Evolutionary conservation across 768 basidiomycete species (phyloP), one percentile per base, ranked within the genome.

Genomic region (Mycena albidolilacea): DNA sequence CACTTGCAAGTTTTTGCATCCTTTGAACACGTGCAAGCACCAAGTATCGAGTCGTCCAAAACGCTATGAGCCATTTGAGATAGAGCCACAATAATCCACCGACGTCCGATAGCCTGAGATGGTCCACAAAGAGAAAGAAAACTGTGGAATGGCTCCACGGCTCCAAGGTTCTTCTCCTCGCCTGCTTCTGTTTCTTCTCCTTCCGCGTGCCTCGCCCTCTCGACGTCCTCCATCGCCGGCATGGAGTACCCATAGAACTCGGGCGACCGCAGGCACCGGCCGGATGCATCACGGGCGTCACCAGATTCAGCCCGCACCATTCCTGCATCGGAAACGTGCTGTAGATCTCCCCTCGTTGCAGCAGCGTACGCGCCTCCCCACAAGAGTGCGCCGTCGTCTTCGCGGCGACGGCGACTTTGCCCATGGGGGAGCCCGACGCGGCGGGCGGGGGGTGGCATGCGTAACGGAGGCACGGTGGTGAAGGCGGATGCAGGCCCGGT

Each of bases 341-440:
- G 76, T 82, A 84, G 38, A 78, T 77, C 55, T 73, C 69, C 19
- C 83, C 75, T 85, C 82, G 41, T 64, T 64, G 0, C 12, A 83
- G 78, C 54, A 75, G 64, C 43, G 2, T 15, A 60, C 70, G 71
- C 48, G 82, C 81, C 3, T 7, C 4, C 7, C 75, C 77, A n/a
- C 73, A 0, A 43, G 75, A 39, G 55, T 79, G 12, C 0, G 81
- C 82, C 48, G 81, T 30, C 30, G 30, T 78, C 67, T 83, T 83
- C 1, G 79, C 82, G 38, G 74, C 77, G 46, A 83, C 82, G 4
- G 73, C 59, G 57, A 82, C 79, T 41, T 39, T 78, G 52, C 78
- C 76, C 19, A 80, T 78, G 19, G 62, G 76, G 44, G 81, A 79
- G 68, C 67, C 6, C 7, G 57, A 15, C 38, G 60, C 30, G 35